Conservation (phyloP, 495 filamentous ascomycete species). For the Trichocladium uniseriatum region DNA sequence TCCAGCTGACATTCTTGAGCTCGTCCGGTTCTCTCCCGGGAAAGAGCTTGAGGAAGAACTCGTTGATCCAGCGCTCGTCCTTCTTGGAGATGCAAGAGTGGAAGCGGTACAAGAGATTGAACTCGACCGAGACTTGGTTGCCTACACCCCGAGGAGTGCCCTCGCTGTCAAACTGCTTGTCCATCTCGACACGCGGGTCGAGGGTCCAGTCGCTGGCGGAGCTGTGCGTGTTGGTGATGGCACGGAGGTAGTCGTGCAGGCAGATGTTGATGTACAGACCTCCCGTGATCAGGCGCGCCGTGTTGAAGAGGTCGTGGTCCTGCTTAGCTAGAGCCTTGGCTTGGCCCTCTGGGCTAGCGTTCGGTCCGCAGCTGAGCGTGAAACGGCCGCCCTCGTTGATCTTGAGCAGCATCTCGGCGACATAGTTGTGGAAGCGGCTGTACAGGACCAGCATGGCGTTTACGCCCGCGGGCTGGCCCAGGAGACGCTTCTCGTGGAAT, state of each 20-base stretch:
- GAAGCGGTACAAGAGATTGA: conserved; percentile 66
- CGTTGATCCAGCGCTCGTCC: conserved; percentile 60
- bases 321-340: conserved; percentile 54
- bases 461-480: conserved; percentile 70
- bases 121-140: conserved; percentile 72
- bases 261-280: conserved; percentile 75
- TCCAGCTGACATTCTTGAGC: conserved; percentile 38
- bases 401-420: conserved; percentile 47
- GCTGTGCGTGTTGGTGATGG: conserved; percentile 69
- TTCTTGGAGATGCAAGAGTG: conserved; percentile 56
- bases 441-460: conserved; percentile 59
- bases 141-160: conserved; percentile 56
- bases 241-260: conserved; percentile 71
- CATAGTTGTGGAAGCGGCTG: conserved; percentile 70
- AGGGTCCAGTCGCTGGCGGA: conserved; percentile 68
- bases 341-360: conserved; percentile 38
- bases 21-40: conserved; percentile 44
- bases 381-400: conserved; percentile 70
- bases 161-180: conserved; percentile 38
- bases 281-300: conserved; percentile 62
- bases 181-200: conserved; percentile 56
- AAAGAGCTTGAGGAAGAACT: conserved; percentile 50
- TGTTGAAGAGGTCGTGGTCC: conserved; percentile 78
- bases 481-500: conserved; percentile 59
- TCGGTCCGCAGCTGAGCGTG: conserved; percentile 38